A percentile compares a stretch with the other conserved stretches of the same genome.
Evolutionary conservation across 768 basidiomycete species (phyloP).

Genomic region (Xerocomus spinulosus): DNA sequence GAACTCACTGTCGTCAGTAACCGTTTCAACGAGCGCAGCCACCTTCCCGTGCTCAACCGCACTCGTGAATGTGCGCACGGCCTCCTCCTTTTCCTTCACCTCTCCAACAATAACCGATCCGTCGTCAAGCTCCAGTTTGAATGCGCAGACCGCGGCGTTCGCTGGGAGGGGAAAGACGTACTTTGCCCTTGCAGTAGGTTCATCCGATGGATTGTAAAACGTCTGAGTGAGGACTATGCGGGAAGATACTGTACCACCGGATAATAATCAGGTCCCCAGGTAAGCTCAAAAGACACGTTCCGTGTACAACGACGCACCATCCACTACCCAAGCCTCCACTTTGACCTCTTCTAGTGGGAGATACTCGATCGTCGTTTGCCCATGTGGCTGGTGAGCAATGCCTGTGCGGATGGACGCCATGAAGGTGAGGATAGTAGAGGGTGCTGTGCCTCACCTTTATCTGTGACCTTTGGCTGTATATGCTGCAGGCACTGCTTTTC

Average conservation of each 20-base stretch:
- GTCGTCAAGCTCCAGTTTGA: slow-evolving; percentile 44
- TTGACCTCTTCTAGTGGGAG: slow-evolving; percentile 41
- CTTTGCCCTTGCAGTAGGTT: slow-evolving; percentile 41
- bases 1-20: slow-evolving; percentile 52
- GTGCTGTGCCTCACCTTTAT: slow-evolving; percentile 15
- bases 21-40: slow-evolving; percentile 45
- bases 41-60: slow-evolving; percentile 38
- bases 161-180: slow-evolving; percentile 61
- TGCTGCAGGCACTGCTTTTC: not conserved
- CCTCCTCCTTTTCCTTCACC: slow-evolving; percentile 45
- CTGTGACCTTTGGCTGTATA: slow-evolving; percentile 6
- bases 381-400: slow-evolving; percentile 29
- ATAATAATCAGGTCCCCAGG: not conserved
- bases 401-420: slow-evolving; percentile 23
- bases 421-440: not conserved
- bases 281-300: slow-evolving; percentile 1
- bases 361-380: slow-evolving; percentile 22
- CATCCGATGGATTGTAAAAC: slow-evolving; percentile 36
- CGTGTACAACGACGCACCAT: slow-evolving; percentile 30
- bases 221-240: slow-evolving; percentile 38
- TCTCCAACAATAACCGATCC: slow-evolving; percentile 41
- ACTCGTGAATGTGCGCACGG: slow-evolving; percentile 36
- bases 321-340: slow-evolving; percentile 40
- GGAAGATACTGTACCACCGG: slow-evolving; percentile 36
- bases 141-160: slow-evolving; percentile 50